Evolutionary conservation across 139 green algal species (phyloP), one percentile per base, ranked within the genome.

Genomic region (Chlamydomonas schloesseri): DNA sequence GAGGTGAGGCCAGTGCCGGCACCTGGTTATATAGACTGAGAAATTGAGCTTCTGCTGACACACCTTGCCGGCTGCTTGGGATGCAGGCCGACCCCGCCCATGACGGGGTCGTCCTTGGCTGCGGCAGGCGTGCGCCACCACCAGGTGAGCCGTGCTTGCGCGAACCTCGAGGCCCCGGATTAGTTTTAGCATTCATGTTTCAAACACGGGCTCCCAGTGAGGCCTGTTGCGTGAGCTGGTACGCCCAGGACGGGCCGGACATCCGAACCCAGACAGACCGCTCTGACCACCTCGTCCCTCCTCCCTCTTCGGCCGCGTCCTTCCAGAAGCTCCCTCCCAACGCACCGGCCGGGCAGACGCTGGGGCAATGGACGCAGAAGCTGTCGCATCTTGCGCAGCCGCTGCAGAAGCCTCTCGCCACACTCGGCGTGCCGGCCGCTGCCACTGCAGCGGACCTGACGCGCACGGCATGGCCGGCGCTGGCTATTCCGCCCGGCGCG

Each of bases 361-460:
- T 85, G 13, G 79, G 79, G 3, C 67, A 76, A 23, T 85, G 79
- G 79, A 76, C 26, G 8, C 79, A 85, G 47, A 67, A 67, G 20
- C 65, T 85, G 0, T 76, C 79, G 9, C 79, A 85, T 50, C 67
- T 85, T 5, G 42, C 42, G 65, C 67, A 85, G 47, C 36, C 79
- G 5, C 50, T 85, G 2, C 79, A 73, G 24, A 85, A 85, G 34
- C 79, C 64, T 0, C 34, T 85, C 3, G 28, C 60, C 13, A 72
- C 79, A 26, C 65, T 84, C 6, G 33, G 17, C 15, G 15, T 84
- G 9, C 21, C 67, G 13, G 79, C 42, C 13, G 60, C 60, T n/a
- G 60, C 60, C 24, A 15, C 24, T 5, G 23, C 60, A 15, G 33
- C 42, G 0, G 64, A 65, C 17, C 57, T 34, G 23, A 26, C 57